phyloP scores from a whole-genome alignment of 257 asterid genomes.

The Solanum bulbocastanum region DNA sequence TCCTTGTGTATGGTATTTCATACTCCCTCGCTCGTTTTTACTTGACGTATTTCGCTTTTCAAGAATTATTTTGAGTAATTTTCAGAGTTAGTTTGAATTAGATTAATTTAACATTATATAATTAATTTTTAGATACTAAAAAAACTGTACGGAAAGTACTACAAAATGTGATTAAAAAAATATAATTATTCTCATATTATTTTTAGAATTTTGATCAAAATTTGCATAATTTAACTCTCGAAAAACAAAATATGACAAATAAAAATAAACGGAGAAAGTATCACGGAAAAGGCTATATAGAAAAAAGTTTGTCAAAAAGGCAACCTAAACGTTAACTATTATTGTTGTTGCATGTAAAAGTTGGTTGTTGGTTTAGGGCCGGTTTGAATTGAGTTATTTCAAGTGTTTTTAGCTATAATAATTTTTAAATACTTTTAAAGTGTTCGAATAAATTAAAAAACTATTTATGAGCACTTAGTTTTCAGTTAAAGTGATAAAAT shows the following conservation, averaged over 20 bases:
- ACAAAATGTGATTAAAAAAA: neutral
- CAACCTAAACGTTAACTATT: neutral
- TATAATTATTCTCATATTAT: neutral
- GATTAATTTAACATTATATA: too few relatives aligned
- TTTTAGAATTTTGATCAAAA: too few relatives aligned
- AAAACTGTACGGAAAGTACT: accelerated
- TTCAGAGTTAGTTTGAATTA: neutral
- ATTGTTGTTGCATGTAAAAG: neutral
- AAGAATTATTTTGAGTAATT: too few relatives aligned
- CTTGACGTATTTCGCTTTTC: too few relatives aligned
- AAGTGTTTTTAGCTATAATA: neutral
- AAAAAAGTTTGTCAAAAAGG: neutral
- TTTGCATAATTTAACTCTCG: too few relatives aligned
- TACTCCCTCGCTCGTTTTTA: neutral
- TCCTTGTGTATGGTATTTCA: too few relatives aligned
- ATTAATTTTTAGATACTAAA: too few relatives aligned
- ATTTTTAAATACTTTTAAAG: neutral
- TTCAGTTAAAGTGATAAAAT: neutral
- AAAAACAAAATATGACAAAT: neutral
- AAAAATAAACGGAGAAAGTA: too few relatives aligned
- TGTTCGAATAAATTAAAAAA: too few relatives aligned
- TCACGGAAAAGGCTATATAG: too few relatives aligned
- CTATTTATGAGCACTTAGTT: too few relatives aligned
- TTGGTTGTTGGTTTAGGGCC: neutral
- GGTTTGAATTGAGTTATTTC: too few relatives aligned